A percentile compares a stretch with the other conserved stretches of the same genome.
Evolutionary conservation across 2,329 filamentous ascomycete species (phyloP).

Genomic region (Ambrosiella cleistominuta): DNA sequence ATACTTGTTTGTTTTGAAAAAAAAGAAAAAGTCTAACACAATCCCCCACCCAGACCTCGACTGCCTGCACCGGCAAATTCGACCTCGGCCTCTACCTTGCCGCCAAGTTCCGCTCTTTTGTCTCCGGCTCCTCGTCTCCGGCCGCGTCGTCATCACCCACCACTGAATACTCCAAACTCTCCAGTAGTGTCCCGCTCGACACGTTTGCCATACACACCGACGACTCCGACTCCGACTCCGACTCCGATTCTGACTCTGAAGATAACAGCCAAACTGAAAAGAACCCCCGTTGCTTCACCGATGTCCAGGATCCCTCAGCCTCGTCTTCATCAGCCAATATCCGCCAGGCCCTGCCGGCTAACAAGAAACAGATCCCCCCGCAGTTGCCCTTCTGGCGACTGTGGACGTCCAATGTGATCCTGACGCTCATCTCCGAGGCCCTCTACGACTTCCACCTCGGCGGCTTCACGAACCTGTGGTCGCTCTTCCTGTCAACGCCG

Average conservation of each 20-base stretch:
- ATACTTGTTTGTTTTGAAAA: background rate
- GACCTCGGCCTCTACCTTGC: conserved; percentile 27
- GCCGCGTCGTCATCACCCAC: background rate
- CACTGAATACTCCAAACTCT: conserved; percentile 3
- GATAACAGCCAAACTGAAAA: background rate
- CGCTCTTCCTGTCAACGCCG: conserved; percentile 50
- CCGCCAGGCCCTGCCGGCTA: background rate
- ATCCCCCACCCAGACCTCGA: conserved; percentile 24
- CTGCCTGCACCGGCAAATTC: conserved; percentile 26
- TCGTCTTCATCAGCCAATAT: background rate
- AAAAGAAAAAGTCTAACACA: background rate
- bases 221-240: background rate
- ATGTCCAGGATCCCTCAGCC: background rate
- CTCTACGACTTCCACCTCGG: conserved; percentile 55
- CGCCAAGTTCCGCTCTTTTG: conserved; percentile 18
- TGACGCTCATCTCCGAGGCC: conserved; percentile 43
- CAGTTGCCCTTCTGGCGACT: conserved; percentile 25
- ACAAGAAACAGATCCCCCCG: background rate
- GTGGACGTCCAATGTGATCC: conserved; percentile 31
- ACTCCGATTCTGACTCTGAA: background rate
- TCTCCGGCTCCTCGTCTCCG: conserved; percentile 15
- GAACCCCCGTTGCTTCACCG: background rate
- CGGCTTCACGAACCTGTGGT: conserved; percentile 52
- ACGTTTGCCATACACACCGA: background rate
- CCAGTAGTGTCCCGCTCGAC: background rate